Evolutionary conservation across 2,329 filamentous ascomycete genomes (phyloP), one percentile per base, ranked within the genome.

Genomic region (Fusarium luffae): DNA sequence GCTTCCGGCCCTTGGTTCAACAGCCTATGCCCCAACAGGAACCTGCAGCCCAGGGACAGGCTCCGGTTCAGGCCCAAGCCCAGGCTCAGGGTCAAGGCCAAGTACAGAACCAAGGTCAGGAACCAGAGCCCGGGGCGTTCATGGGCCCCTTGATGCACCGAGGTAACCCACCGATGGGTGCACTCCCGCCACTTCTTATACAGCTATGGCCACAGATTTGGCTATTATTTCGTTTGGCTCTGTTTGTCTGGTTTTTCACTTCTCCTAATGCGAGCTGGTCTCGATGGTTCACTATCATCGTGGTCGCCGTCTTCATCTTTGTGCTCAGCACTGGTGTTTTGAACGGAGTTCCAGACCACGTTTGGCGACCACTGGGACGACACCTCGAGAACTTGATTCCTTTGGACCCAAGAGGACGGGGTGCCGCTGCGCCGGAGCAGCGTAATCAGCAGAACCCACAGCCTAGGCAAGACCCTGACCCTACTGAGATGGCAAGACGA

Each of bases 161-260:
- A 10, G 81, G 79, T 55, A 85, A 84, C 50, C 80, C 80, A n/a
- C 71, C 74, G 10, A 77, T 68, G 25, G 76, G 68, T 19, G 79
- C 75, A 10, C 42, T 81, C 10, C 78, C 78, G 6, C 76, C 77
- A 23, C 44, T 80, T 14, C 55, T 81, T 8, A 65, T 79, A 55
- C 76, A 77, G 18, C 56, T 88, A n/a, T 86, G 85, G 81, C 87
- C 87, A n/a, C 85, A 90, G 54, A 75, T 91, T 28, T 91, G 88
- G 89, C 81, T 90, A 54, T 70, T 90, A 2, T 79, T 88, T 37
- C 84, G 89, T 10, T 78, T 91, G 11, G 80, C 83, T 13, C 77
- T 87, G 8, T 89, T 91, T 74, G 84, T 90, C 14, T 91, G 88
- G 87, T 88, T 89, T 78, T 90, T 91, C 65, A 90, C 88, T 1